phyloP scores from a whole-genome alignment of 2,329 filamentous ascomycete genomes.

The Fusarium torulosum region DNA sequence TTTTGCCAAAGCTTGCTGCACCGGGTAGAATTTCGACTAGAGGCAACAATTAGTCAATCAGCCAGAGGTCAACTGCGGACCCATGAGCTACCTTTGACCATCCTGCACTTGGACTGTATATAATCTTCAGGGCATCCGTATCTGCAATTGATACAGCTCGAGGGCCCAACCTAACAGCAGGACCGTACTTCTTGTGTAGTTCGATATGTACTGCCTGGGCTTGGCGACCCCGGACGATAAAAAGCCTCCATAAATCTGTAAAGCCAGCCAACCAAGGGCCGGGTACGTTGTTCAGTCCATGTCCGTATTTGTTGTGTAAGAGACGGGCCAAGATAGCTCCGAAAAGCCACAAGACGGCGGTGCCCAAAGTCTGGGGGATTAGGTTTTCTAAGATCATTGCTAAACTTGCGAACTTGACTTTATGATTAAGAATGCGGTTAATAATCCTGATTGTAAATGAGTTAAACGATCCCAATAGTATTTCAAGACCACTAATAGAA shows the following conservation, averaged over 20 bases:
- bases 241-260: slow-evolving; percentile 1
- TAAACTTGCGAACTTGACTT: too few relatives aligned
- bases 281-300: background rate
- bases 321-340: too few relatives aligned
- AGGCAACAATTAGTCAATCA: rapidly evolving
- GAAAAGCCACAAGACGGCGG: too few relatives aligned
- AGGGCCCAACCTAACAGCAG: background rate
- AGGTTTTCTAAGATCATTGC: too few relatives aligned
- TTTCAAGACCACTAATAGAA: too few relatives aligned
- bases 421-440: too few relatives aligned
- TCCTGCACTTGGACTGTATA: background rate
- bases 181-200: background rate
- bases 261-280: background rate
- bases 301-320: too few relatives aligned
- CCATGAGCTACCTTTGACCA: background rate
- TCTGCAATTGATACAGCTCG: background rate
- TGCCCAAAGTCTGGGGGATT: too few relatives aligned
- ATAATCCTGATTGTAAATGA: too few relatives aligned
- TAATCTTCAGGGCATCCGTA: background rate
- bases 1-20: too few relatives aligned
- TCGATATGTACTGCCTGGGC: background rate
- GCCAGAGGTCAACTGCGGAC: too few relatives aligned
- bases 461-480: too few relatives aligned
- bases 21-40: background rate
- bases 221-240: background rate